Base-by-base conservation (phyloP, 352 stramenopile species). In the Pythium scleroteichum region DNA sequence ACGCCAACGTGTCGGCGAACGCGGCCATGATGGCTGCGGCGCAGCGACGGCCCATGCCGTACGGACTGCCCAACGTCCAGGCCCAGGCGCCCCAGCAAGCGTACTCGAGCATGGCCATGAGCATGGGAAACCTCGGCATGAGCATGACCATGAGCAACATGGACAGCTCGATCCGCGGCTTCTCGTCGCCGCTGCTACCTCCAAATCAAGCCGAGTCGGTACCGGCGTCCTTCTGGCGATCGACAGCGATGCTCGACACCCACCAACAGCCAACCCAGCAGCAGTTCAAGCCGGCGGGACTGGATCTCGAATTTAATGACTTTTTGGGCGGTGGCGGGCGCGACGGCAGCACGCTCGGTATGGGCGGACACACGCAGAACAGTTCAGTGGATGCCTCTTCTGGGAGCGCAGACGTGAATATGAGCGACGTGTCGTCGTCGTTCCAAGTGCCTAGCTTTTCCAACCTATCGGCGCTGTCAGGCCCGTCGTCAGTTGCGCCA, bases 81-180 rank as follows among this genome's bases (percentile, higher is more conserved):
- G 9, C 14, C 20, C 51, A 19, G 39, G 33, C 8, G 39, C 51
- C 32, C 32, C 53, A 41, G 19, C 48, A 58, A 33, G 38, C 57
- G 47, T 58, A 64, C 32, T 23, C 13, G 20, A 35, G 24, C 13
- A 61, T 67, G 51, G 52, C 26, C 39, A 63, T 59, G 46, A 63
- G 47, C 40, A 58, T 68, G 46, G 53, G 61, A n/a, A 53, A 60
- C 33, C 33, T 61, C 29, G 59, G 59, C 32, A 54, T 61, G 33
- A 56, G 22, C 45, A 68, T 68, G 61, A 68, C 53, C 46, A 68
- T 68, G 61, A 68, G 61, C 53, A 59, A 62, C 32, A 68, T 68
- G 53, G 53, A 63, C 35, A 58, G 52, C 47, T 59, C 60, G 33
- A 32, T 68, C 27, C 61, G 53, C 17, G 32, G 53, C 46, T 68